phyloP scores from a whole-genome alignment of 1,139 yeast genomes.

The Martiniozyma asiatica region DNA sequence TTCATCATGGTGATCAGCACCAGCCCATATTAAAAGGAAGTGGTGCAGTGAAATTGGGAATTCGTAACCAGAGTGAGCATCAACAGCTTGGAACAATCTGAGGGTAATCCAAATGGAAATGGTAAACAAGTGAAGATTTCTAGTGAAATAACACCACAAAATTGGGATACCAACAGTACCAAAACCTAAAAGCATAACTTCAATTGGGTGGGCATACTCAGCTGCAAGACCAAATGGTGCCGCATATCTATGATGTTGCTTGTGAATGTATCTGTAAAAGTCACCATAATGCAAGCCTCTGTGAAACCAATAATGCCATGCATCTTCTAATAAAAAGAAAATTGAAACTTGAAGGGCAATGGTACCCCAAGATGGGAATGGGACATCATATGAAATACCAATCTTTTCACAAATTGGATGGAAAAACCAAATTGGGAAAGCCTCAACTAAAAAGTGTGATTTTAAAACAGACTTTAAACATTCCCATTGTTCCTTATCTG shows the following conservation, averaged over 20 bases:
- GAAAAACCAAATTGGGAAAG: conserved; percentile 91
- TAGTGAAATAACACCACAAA: conserved; percentile 50
- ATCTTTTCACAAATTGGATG: conserved; percentile 75
- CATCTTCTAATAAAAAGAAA: conserved; percentile 78
- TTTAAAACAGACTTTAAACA: conserved; percentile 74
- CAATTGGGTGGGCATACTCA: conserved; percentile 92
- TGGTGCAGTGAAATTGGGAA: conserved; percentile 94
- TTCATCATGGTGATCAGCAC: conserved; percentile 95
- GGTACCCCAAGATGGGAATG: conserved; percentile 58
- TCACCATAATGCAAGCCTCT: conserved; percentile 76
- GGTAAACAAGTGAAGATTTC: conserved; percentile 70
- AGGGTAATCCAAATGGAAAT: conserved; percentile 78
- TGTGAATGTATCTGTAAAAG: conserved; percentile 83
- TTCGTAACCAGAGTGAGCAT: conserved; percentile 93
- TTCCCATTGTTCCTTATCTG: conserved; percentile 78
- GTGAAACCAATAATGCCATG: conserved; percentile 96
- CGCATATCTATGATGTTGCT: conserved; percentile 92
- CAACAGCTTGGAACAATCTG: conserved; percentile 88
- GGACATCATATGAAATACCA: conserved; percentile 67
- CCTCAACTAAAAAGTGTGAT: conserved; percentile 84
- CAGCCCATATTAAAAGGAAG: conserved; percentile 92
- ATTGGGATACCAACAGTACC: conserved; percentile 95
- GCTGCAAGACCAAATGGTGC: conserved; percentile 96
- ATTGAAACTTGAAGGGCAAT: conserved; percentile 54
- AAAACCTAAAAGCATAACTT: conserved; percentile 78